phyloP scores from a whole-genome alignment of 2,329 filamentous ascomycete species.

The Plectosphaerella plurivora region DNA sequence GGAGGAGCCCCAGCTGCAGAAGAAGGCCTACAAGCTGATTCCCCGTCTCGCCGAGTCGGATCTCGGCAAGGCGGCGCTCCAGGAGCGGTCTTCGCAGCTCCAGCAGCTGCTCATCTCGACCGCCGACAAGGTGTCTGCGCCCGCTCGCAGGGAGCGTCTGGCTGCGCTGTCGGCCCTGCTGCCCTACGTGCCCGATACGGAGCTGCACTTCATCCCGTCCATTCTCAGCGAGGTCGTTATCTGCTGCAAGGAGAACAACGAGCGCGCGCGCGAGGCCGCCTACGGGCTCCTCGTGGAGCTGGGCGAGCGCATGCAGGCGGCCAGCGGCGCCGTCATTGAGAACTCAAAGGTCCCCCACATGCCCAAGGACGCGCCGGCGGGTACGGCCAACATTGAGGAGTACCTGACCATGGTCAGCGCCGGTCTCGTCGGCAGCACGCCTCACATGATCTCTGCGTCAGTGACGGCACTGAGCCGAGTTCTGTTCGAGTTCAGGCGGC shows the following conservation, averaged over 20 bases:
- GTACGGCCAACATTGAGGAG: conserved; percentile 81
- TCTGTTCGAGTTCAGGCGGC: conserved; percentile 80
- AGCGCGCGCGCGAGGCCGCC: conserved; percentile 82
- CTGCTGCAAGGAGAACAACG: conserved; percentile 95
- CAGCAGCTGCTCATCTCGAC: conserved; percentile 77
- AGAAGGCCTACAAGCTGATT: conserved; percentile 98
- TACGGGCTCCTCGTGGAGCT: conserved; percentile 89
- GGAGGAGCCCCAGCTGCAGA: conserved; percentile 88
- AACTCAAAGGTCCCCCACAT: conserved; percentile 86
- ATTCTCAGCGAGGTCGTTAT: conserved; percentile 93
- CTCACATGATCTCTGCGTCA: conserved; percentile 97
- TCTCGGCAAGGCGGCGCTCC: conserved; percentile 69
- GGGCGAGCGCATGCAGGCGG: conserved; percentile 69
- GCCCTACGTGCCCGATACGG: conserved; percentile 68
- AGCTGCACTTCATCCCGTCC: conserved; percentile 89
- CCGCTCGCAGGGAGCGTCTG: conserved; percentile 80
- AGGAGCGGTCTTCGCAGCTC: conserved; percentile 71
- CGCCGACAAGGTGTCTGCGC: conserved; percentile 79
- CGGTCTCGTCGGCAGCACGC: conserved; percentile 84
- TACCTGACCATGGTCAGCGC: conserved; percentile 98
- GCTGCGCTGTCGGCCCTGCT: conserved; percentile 78
- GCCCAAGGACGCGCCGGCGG: conserved; percentile 72
- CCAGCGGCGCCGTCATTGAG: conserved; percentile 69
- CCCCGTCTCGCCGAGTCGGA: conserved; percentile 82
- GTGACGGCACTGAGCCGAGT: conserved; percentile 93